phyloP scores from a whole-genome alignment of 1,284 basidiomycete genomes.

The Ustilago loliicola region DNA sequence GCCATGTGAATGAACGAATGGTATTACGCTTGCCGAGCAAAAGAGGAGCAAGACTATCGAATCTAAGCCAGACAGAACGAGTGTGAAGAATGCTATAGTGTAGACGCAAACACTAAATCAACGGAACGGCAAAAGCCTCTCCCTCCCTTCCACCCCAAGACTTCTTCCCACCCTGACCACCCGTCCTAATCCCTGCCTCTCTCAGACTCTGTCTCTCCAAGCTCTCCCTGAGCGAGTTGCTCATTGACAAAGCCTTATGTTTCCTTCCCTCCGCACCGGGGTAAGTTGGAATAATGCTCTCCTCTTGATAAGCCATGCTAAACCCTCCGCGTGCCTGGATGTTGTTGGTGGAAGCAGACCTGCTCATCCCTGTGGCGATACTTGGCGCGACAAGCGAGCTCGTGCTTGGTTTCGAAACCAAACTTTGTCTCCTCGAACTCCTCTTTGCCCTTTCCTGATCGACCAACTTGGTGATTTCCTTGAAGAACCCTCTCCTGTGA shows the following conservation, averaged over 20 bases:
- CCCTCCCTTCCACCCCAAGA: background rate
- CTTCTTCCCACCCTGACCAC: background rate
- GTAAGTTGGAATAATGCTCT: constrained; percentile 31
- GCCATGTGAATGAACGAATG: background rate
- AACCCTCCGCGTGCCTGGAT: background rate
- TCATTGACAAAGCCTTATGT: background rate
- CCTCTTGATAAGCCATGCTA: constrained; percentile 10
- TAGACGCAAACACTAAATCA: constrained; percentile 1
- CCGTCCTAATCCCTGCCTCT: constrained; percentile 15
- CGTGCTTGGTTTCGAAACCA: constrained; percentile 11
- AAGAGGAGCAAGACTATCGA: background rate
- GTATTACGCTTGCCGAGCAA: background rate
- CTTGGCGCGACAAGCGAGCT: background rate
- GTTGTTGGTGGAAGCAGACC: background rate
- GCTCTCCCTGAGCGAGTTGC: constrained; percentile 15
- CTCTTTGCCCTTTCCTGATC: constrained; percentile 11
- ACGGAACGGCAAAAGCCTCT: constrained; percentile 8
- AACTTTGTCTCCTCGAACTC: background rate
- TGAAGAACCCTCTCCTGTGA: constrained; percentile 16
- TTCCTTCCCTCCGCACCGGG: background rate
- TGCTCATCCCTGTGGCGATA: background rate
- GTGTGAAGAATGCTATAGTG: background rate
- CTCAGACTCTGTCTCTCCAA: constrained; percentile 20
- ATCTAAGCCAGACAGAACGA: background rate
- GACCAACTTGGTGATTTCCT: constrained; percentile 24